Evolutionary conservation across 306 rosid genomes (phyloP).

Genomic region (Quercus glauca): DNA sequence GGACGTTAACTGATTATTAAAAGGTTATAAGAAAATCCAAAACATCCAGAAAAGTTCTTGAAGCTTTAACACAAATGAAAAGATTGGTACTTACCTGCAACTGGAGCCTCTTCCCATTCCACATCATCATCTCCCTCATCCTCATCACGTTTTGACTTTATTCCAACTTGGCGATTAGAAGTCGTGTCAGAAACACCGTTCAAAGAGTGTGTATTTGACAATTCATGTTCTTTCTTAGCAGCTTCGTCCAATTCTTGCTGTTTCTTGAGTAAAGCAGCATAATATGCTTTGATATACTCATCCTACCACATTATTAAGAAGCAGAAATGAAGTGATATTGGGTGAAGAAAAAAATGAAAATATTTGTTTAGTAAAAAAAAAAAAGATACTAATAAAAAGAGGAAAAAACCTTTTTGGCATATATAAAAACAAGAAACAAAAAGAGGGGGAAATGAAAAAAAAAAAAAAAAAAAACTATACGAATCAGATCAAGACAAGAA

Average conservation of each 20-base stretch:
- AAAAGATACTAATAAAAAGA: background rate
- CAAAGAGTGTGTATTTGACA: conserved; percentile 15
- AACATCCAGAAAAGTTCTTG: background rate
- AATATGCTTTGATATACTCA: conserved; percentile 85
- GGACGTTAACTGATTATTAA: background rate
- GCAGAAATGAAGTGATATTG: conserved; percentile 11
- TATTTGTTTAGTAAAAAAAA: no score
- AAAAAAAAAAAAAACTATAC: background rate
- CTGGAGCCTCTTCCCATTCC: conserved; percentile 82
- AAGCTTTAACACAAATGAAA: conserved; percentile 10
- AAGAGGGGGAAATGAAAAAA: conserved; percentile 6
- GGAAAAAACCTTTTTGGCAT: background rate
- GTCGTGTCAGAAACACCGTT: conserved; percentile 38
- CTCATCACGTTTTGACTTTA: conserved; percentile 63
- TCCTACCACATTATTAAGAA: conserved; percentile 45
- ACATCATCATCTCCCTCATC: conserved; percentile 56
- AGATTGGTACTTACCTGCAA: conserved; percentile 47
- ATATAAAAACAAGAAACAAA: background rate
- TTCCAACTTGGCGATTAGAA: conserved; percentile 63
- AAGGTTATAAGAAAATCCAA: background rate
- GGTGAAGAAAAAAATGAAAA: background rate
- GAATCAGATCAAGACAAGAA: background rate
- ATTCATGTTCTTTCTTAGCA: background rate
- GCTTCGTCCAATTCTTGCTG: conserved; percentile 35
- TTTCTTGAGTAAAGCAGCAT: conserved; percentile 71